Conservation (phyloP, 2,329 filamentous ascomycete genomes). For the Trichoderma arundinaceum region DNA sequence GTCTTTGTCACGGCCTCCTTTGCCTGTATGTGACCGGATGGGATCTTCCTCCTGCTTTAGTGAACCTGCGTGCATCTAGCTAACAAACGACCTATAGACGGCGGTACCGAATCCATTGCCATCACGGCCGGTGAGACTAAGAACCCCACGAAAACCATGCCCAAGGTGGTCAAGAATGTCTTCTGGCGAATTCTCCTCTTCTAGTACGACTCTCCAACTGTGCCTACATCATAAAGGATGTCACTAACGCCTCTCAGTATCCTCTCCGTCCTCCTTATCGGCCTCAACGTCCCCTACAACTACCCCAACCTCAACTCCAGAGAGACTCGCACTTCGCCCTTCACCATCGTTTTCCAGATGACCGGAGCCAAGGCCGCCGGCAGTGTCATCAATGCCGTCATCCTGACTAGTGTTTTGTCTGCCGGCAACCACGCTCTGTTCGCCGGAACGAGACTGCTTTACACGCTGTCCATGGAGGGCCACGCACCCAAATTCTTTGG, state of each 20-base stretch:
- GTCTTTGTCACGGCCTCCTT: slow-evolving; percentile 61
- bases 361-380: slow-evolving; percentile 59
- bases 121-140: slow-evolving; percentile 71
- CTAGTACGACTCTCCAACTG: slow-evolving; percentile 40
- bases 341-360: slow-evolving; percentile 64
- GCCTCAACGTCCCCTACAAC: slow-evolving; percentile 64
- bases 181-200: slow-evolving; percentile 68
- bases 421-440: slow-evolving; percentile 48
- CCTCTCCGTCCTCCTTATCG: slow-evolving; percentile 52
- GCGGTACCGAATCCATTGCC: slow-evolving; percentile 67
- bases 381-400: slow-evolving; percentile 64
- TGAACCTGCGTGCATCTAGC: neutral
- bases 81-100: slow-evolving; percentile 36
- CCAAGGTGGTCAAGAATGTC: slow-evolving; percentile 67
- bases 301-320: slow-evolving; percentile 45
- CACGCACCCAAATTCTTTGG: slow-evolving; percentile 63
- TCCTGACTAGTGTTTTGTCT: slow-evolving; percentile 49
- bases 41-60: neutral
- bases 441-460: slow-evolving; percentile 44
- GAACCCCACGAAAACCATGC: slow-evolving; percentile 64
- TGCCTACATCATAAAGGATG: no score
- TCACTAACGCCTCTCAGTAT: slow-evolving; percentile 37
- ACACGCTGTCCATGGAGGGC: slow-evolving; percentile 48
- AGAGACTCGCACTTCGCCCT: slow-evolving; percentile 46
- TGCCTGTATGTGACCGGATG: slow-evolving; percentile 52